Percentiles rank a stretch among this genome's conserved stretches.
Evolutionary conservation across 495 filamentous ascomycete species (phyloP).

Genomic region (Penicillium simplicissimum): DNA sequence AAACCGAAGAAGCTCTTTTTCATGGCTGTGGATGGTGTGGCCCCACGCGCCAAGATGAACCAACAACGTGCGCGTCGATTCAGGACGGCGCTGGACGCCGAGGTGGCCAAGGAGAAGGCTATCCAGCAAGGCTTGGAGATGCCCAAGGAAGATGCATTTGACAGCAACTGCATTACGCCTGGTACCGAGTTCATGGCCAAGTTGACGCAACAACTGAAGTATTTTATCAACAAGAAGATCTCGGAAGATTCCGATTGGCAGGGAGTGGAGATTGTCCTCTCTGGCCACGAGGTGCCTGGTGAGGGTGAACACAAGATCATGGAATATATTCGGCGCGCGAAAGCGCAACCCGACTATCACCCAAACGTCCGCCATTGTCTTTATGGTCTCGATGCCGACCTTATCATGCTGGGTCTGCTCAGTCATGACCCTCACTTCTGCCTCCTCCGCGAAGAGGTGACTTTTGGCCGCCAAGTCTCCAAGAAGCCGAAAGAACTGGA

Average conservation of each 20-base stretch:
- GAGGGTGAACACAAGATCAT: conserved; percentile 99
- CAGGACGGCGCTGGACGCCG: conserved; percentile 88
- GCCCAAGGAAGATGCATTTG: conserved; percentile 93
- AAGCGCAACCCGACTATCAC: conserved; percentile 90
- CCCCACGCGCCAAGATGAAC: conserved; percentile 99
- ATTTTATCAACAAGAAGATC: conserved; percentile 98
- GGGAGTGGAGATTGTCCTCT: conserved; percentile 90
- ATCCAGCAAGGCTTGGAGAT: conserved; percentile 84
- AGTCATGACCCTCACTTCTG: conserved; percentile 99
- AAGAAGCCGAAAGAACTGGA: conserved; percentile 93
- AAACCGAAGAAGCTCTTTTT: conserved; percentile 98
- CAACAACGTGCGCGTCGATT: conserved; percentile 96
- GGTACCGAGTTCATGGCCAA: conserved; percentile 98
- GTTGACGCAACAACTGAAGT: conserved; percentile 90
- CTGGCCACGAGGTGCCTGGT: conserved; percentile 97
- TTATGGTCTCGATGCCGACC: conserved; percentile 95
- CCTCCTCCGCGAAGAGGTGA: conserved; percentile 94
- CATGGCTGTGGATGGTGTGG: conserved; percentile 98
- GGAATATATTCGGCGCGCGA: conserved; percentile 97
- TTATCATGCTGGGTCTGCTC: conserved; percentile 97
- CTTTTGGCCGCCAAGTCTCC: conserved; percentile 83
- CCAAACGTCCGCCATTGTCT: conserved; percentile 97
- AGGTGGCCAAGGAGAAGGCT: conserved; percentile 86
- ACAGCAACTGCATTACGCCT: conserved; percentile 99
- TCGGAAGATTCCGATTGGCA: conserved; percentile 98